These are phyloP conservation scores for Gossypium trilobum DNA, from an alignment of 441 rosid genomes.

Conservation along the genomic window DNA sequence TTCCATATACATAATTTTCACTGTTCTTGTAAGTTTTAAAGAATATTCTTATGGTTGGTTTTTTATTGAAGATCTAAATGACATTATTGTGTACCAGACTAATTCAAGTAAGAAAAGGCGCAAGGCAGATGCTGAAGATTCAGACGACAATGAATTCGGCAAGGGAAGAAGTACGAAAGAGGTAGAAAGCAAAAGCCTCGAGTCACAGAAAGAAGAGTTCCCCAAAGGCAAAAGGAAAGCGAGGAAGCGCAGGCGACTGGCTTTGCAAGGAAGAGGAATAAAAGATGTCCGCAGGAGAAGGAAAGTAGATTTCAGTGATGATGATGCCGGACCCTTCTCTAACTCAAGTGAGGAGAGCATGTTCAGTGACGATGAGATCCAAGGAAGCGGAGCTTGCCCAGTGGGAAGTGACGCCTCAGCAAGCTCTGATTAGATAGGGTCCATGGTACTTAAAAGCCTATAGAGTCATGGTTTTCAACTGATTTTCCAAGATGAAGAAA, in stretches of 20 bases:
- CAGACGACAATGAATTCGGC: constrained; percentile 52
- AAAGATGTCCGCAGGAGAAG: constrained; percentile 46
- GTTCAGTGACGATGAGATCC: constrained; percentile 59
- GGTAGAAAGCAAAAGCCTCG: constrained; percentile 40
- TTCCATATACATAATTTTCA: background rate
- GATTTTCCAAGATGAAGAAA: background rate
- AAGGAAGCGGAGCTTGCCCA: constrained; percentile 33
- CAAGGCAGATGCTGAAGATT: constrained; percentile 66
- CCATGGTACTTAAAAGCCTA: constrained; percentile 15
- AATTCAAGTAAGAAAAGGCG: constrained; percentile 76
- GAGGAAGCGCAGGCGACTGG: constrained; percentile 61
- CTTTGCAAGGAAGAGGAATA: constrained; percentile 60
- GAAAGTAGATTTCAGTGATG: constrained; percentile 40
- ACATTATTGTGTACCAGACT: constrained; percentile 43
- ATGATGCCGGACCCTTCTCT: constrained; percentile 45
- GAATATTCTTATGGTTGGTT: background rate
- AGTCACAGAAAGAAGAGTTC: constrained; percentile 61
- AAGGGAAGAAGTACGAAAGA: constrained; percentile 36
- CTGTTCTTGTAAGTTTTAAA: background rate
- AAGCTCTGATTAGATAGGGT: constrained; percentile 53
- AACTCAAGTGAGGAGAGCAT: constrained; percentile 63
- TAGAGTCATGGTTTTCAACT: background rate
- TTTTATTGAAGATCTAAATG: constrained; percentile 11
- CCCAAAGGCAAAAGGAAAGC: constrained; percentile 81
- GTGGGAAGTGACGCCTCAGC: constrained; percentile 45